phyloP scores from a whole-genome alignment of 2,329 filamentous ascomycete genomes.

The Fusarium odoratissimum region DNA sequence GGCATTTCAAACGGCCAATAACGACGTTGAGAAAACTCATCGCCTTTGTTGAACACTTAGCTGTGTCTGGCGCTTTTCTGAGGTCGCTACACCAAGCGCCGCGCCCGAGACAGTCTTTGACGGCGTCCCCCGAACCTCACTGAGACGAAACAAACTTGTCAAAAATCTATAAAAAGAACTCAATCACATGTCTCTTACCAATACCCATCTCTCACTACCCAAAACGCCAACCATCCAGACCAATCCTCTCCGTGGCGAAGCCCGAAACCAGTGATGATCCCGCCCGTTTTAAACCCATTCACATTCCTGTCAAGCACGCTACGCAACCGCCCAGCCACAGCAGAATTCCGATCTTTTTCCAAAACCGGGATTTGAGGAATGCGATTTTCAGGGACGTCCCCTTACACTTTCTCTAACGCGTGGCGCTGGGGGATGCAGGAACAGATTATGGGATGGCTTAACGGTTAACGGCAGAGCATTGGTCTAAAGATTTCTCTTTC shows the following conservation, averaged over 20 bases:
- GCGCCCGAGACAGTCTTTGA: background rate
- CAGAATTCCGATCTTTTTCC: conserved; percentile 6
- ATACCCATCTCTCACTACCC: no score
- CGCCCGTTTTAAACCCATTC: background rate
- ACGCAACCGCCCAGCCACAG: background rate
- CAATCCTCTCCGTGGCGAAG: background rate
- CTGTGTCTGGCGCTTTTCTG: background rate
- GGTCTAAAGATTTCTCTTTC: no score
- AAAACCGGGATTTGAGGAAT: conserved; percentile 17
- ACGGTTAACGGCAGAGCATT: conserved; percentile 1
- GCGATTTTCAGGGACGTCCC: background rate
- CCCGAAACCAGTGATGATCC: conserved; percentile 6
- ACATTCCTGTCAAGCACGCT: conserved; percentile 16
- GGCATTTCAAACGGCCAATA: accelerated
- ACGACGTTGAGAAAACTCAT: accelerated
- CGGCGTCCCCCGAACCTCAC: background rate
- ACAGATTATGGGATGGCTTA: background rate
- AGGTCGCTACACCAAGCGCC: background rate
- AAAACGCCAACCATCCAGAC: background rate
- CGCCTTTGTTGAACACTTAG: accelerated
- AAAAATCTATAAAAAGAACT: background rate
- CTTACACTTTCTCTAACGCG: conserved; percentile 2
- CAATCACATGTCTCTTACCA: no score
- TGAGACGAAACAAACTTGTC: background rate
- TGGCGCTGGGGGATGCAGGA: conserved; percentile 1